Base-by-base conservation (phyloP, 1,139 yeast species). In the Suhomyces chickasaworum region DNA sequence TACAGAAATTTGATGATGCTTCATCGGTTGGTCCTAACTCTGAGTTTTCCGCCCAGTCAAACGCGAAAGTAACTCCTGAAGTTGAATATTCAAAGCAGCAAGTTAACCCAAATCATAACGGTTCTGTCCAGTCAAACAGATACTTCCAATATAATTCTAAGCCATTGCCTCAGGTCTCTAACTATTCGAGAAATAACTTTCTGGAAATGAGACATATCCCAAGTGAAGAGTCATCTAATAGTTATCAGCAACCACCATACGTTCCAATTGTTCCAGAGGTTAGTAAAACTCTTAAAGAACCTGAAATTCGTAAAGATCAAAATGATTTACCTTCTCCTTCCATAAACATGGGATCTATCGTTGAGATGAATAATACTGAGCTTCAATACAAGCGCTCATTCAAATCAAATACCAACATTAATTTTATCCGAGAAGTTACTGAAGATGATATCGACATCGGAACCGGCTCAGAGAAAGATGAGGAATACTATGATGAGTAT, bases 361-460 rank as follows among this genome's bases (percentile, higher is more conserved):
- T 32, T 22, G 47, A 39, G 27, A 36, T 44, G 44, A 37, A 27
- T 23, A 33, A 27, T 7, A 7, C 30, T 9, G 47, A 39, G 7
- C 37, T 32, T 16, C 12, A 29, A 4, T 35, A 36, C 33, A 45
- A 45, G 18, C 43, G 39, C 7, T 42, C 59, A 16, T 53, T 47
- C 49, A 55, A 55, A 43, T 56, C 60, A 17, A 60, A 48, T 44
- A 53, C 61, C 4, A 61, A 66, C 38, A 59, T 63, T 17, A 65
- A 69, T 50, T 64, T 66, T 41, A 69, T 70, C 7, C 57, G 74
- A 38, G 75, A 69, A 53, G 69, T 69, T 3, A 62, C 63, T 20
- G 73, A 68, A 34, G 63, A 60, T 41, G 58, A 57, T 36, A 51
- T 49, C 42, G 52, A 46, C 9, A 16, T 21, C n/a, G 36, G 27